A percentile compares a stretch with the other conserved stretches of the same genome.
These are phyloP conservation scores for Metschnikowia colocasiae DNA, from an alignment of 805 yeast genomes.

Conservation along the genomic window DNA sequence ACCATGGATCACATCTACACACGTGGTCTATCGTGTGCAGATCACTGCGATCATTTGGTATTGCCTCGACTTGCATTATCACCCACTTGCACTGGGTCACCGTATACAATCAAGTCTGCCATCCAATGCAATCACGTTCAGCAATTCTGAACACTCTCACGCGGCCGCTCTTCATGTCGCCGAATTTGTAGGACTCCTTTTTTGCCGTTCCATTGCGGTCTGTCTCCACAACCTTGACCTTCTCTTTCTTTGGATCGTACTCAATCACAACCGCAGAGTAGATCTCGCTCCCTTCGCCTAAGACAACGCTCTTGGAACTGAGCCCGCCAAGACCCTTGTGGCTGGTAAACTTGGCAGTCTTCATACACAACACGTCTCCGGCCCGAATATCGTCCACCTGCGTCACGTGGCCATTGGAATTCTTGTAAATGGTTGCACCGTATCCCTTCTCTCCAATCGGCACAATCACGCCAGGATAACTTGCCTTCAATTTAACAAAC, in stretches of 20 bases:
- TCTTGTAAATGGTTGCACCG: constrained; percentile 70
- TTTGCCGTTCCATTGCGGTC: constrained; percentile 49
- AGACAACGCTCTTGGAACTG: constrained; percentile 37
- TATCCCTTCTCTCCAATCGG: constrained; percentile 65
- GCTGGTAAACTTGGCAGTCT: constrained; percentile 69
- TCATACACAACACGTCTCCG: constrained; percentile 80
- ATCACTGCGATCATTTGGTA: too few relatives aligned
- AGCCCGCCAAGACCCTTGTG: constrained; percentile 48
- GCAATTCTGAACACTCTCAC: constrained; percentile 77
- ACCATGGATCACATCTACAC: too few relatives aligned
- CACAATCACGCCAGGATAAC: constrained; percentile 31
- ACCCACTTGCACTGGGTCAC: too few relatives aligned
- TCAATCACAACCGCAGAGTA: constrained; percentile 60
- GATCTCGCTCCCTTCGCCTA: constrained; percentile 49
- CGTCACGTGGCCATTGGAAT: constrained; percentile 39
- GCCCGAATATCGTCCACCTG: constrained; percentile 63
- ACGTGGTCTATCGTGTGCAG: too few relatives aligned
- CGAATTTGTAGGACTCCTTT: constrained; percentile 60
- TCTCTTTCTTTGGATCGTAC: constrained; percentile 69
- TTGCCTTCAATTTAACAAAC: constrained; percentile 17
- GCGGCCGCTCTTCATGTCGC: constrained; percentile 75
- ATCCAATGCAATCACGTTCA: constrained; percentile 62
- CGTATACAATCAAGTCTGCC: background rate
- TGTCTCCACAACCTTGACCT: constrained; percentile 63
- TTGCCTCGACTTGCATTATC: too few relatives aligned